Percentiles rank a stretch among this genome's conserved stretches.
Conservation (phyloP, 1,139 yeast species). For the Debaryomyces subglobosus region DNA sequence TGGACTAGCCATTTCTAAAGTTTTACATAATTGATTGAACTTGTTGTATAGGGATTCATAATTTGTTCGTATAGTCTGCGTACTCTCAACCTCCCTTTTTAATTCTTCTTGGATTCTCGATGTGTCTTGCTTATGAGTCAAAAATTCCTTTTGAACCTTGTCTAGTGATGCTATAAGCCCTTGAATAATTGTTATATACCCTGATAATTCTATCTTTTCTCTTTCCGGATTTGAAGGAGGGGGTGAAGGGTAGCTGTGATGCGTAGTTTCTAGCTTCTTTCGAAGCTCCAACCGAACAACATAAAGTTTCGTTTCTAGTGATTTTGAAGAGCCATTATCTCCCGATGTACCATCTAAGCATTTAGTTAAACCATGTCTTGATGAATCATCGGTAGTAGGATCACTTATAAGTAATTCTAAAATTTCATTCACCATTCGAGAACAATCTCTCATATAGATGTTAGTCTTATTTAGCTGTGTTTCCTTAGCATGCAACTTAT, state of each 20-base stretch:
- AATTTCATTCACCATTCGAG: conserved; percentile 25
- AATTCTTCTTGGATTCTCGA: conserved; percentile 27
- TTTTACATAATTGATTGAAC: conserved; percentile 21
- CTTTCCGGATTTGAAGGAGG: conserved; percentile 18
- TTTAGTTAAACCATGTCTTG: conserved; percentile 22
- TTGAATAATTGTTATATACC: conserved; percentile 22
- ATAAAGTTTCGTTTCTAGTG: conserved; percentile 30
- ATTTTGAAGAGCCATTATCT: conserved; percentile 11
- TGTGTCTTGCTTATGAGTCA: conserved; percentile 25
- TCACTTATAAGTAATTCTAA: conserved; percentile 25
- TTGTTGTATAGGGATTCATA: conserved; percentile 22
- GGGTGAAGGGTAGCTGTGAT: conserved; percentile 17
- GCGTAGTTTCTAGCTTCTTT: conserved; percentile 15
- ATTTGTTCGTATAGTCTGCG: conserved; percentile 24
- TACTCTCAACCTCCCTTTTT: conserved; percentile 25
- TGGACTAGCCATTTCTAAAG: conserved; percentile 15
- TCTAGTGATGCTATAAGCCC: conserved; percentile 22
- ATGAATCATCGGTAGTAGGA: conserved; percentile 20
- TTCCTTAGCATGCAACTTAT: conserved; percentile 33
- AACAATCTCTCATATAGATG: conserved; percentile 20
- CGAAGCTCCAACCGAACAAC: conserved; percentile 27
- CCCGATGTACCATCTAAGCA: conserved; percentile 19
- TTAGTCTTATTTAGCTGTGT: conserved; percentile 19
- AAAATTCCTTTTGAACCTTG: conserved; percentile 26
- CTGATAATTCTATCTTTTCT: conserved; percentile 18